A percentile compares a stretch with the other conserved stretches of the same genome.
Conservation (phyloP, 805 yeast species). For the Wickerhamomyces sydowiorum region DNA sequence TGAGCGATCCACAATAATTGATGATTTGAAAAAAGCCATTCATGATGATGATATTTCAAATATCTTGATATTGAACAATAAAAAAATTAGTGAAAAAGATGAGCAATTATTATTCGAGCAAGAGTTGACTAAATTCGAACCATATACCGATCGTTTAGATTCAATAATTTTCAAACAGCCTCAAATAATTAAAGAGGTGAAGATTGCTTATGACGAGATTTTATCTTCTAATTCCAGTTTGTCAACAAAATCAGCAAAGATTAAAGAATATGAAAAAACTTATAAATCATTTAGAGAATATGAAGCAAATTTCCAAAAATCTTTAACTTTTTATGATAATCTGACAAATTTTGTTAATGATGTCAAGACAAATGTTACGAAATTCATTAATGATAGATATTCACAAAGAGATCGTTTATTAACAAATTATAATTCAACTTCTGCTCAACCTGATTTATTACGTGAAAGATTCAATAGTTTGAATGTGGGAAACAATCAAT, state of each 20-base stretch:
- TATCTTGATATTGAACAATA: constrained; percentile 59
- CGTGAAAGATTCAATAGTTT: constrained; percentile 16
- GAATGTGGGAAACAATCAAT: constrained; percentile 12
- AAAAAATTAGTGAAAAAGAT: constrained; percentile 46
- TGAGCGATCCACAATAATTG: constrained; percentile 56
- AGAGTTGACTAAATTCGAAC: constrained; percentile 73
- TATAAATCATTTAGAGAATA: constrained; percentile 54
- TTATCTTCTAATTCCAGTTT: constrained; percentile 36
- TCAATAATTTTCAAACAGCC: constrained; percentile 65
- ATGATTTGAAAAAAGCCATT: constrained; percentile 61
- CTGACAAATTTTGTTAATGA: constrained; percentile 21
- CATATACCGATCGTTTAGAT: constrained; percentile 60
- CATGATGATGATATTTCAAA: constrained; percentile 84
- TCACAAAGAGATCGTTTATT: constrained; percentile 17
- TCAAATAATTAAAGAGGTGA: constrained; percentile 37
- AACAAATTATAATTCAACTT: not conserved
- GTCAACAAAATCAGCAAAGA: constrained; percentile 34
- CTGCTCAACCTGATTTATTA: constrained; percentile 6
- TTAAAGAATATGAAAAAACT: constrained; percentile 40
- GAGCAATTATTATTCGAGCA: constrained; percentile 55
- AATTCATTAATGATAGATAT: constrained; percentile 20
- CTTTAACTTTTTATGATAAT: constrained; percentile 56
- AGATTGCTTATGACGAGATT: constrained; percentile 42
- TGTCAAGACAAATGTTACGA: constrained; percentile 15
- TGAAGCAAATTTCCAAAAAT: constrained; percentile 53